These are phyloP conservation scores for Fusarium coffeatum DNA, from an alignment of 2,329 filamentous ascomycete species.

Conservation along the genomic window DNA sequence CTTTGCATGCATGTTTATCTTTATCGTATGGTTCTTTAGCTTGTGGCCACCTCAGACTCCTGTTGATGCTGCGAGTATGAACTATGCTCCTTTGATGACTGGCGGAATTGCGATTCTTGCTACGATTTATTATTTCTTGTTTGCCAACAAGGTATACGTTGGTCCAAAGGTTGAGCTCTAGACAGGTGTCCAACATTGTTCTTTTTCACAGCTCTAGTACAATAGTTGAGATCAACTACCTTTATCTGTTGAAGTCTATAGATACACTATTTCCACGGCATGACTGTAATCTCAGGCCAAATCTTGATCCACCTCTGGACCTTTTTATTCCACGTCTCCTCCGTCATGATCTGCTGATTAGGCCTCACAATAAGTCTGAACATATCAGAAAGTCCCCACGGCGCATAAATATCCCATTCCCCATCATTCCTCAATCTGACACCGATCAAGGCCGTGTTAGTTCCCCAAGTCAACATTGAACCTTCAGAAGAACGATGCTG, in stretches of 20 bases:
- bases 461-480: conserved; percentile 52
- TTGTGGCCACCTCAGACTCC: conserved; percentile 57
- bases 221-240: neutral
- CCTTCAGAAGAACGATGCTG: conserved; percentile 48
- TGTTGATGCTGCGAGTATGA: conserved; percentile 52
- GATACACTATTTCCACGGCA: conserved; percentile 41
- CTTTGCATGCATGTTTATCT: conserved; percentile 63
- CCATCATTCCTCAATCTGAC: conserved; percentile 42
- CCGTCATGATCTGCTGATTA: conserved; percentile 45
- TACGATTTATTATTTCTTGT: conserved; percentile 58
- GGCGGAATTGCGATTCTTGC: conserved; percentile 56
- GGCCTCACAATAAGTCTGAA: conserved; percentile 51
- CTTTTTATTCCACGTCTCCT: conserved; percentile 49
- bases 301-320: conserved; percentile 47
- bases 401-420: conserved; percentile 52
- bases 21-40: conserved; percentile 66
- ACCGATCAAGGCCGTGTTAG: conserved; percentile 52
- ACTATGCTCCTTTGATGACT: conserved; percentile 60
- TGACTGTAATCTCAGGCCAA: conserved; percentile 47
- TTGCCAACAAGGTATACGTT: conserved; percentile 55
- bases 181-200: accelerated
- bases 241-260: neutral
- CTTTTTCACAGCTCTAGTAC: neutral
- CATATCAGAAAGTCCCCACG: conserved; percentile 51
- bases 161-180: conserved; percentile 53